phyloP scores from a whole-genome alignment of 73 alveolate species.

The Paramecium bursaria region DNA sequence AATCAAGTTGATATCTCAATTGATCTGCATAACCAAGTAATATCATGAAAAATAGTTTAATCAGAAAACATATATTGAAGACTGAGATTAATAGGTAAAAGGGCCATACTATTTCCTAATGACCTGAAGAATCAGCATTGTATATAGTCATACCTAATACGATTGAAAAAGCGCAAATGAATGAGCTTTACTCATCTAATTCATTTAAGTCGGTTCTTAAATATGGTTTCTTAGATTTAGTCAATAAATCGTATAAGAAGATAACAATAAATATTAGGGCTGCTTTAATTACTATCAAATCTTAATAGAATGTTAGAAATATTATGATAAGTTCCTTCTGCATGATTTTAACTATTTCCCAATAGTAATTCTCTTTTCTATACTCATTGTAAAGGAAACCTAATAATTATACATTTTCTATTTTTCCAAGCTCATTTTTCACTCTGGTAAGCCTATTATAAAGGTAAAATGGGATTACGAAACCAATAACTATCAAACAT shows the following conservation, averaged over 20 bases:
- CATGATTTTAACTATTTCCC: slow-evolving; percentile 32
- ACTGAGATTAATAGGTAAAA: neutral
- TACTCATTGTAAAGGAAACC: slow-evolving; percentile 36
- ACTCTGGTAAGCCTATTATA: neutral
- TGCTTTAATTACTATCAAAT: neutral
- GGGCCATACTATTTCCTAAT: neutral
- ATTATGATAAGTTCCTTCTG: neutral
- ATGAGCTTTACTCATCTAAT: neutral
- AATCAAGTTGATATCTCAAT: neutral
- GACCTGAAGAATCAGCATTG: neutral
- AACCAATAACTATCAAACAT: slow-evolving; percentile 28
- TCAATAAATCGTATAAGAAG: neutral
- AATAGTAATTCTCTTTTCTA: neutral
- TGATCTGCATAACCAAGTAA: neutral
- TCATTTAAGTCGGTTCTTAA: too few species aligned
- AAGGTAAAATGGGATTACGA: slow-evolving; percentile 23
- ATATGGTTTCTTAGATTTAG: neutral
- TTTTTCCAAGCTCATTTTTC: neutral
- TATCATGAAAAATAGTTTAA: neutral
- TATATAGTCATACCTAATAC: neutral
- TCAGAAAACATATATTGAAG: neutral
- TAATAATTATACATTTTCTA: neutral
- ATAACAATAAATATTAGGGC: neutral
- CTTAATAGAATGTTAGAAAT: neutral
- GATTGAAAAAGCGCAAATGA: neutral